These are phyloP conservation scores for Simplicillium sp. DNA, from an alignment of 2,329 filamentous ascomycete genomes.

Conservation along the genomic window DNA sequence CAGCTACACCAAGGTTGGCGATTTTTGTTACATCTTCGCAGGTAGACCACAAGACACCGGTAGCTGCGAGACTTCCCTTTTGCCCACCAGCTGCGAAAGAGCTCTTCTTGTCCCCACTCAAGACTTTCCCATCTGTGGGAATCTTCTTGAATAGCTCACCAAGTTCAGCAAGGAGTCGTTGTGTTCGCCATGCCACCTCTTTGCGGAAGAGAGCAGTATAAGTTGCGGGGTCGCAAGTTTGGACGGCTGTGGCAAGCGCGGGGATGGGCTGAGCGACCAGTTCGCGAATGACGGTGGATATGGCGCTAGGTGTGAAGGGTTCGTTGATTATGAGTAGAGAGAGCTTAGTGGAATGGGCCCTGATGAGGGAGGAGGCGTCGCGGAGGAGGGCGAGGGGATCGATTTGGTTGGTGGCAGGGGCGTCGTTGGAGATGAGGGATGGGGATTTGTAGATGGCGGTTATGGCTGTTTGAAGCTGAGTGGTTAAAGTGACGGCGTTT, in stretches of 20 bases:
- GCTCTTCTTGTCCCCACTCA: constrained; percentile 19
- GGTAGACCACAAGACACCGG: constrained; percentile 73
- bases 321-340: constrained; percentile 79
- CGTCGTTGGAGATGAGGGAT: constrained; percentile 6
- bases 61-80: constrained; percentile 51
- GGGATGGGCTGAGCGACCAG: constrained; percentile 67
- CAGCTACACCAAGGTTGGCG: constrained; percentile 57
- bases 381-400: constrained; percentile 59
- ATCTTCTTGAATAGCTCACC: constrained; percentile 51
- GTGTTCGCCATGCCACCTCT: constrained; percentile 52
- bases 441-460: constrained; percentile 25
- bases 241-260: constrained; percentile 60
- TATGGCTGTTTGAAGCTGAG: constrained; percentile 32
- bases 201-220: constrained; percentile 56
- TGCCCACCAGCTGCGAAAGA: constrained; percentile 23
- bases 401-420: constrained; percentile 19
- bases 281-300: constrained; percentile 60
- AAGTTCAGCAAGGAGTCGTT: constrained; percentile 54
- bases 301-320: constrained; percentile 73
- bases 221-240: constrained; percentile 49
- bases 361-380: constrained; percentile 63
- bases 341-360: constrained; percentile 78
- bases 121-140: constrained; percentile 44
- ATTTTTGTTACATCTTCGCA: constrained; percentile 66
- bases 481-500: constrained; percentile 26